phyloP scores from a whole-genome alignment of 2,329 filamentous ascomycete genomes.

The Metarhizium anisopliae region DNA sequence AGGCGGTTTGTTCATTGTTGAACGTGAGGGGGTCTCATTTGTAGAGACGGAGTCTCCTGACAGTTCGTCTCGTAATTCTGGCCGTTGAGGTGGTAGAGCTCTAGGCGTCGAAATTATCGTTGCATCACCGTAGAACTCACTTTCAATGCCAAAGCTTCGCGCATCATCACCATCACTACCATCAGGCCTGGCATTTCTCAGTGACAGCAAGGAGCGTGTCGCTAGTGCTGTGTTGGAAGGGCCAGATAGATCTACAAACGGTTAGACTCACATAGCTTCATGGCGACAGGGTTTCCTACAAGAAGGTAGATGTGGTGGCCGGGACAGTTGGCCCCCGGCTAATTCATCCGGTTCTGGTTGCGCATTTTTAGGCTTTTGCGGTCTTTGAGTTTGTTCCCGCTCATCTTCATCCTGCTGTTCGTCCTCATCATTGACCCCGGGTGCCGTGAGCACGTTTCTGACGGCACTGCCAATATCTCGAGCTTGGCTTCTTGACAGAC shows the following conservation, averaged over 20 bases:
- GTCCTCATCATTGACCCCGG: conserved; percentile 5
- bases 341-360: conserved; percentile 14
- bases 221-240: neutral
- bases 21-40: neutral
- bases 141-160: conserved; percentile 27
- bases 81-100: neutral
- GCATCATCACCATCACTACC: conserved; percentile 21
- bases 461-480: conserved; percentile 21
- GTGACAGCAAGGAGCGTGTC: neutral
- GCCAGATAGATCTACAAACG: conserved; percentile 5
- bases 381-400: neutral
- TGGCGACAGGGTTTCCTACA: neutral
- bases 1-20: neutral
- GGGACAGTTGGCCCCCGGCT: conserved; percentile 5
- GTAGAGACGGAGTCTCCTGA: neutral
- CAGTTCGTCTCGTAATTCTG: neutral
- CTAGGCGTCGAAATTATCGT: conserved; percentile 23
- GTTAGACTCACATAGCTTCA: neutral
- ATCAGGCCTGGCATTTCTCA: neutral
- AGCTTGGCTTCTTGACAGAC: conserved; percentile 9
- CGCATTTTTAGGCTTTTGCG: neutral
- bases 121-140: conserved; percentile 27
- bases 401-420: conserved; percentile 4
- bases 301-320: conserved; percentile 1
- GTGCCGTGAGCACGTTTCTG: conserved; percentile 16